These are phyloP conservation scores for Citrus glauca DNA, from an alignment of 345 rosid genomes.

Conservation along the genomic window DNA sequence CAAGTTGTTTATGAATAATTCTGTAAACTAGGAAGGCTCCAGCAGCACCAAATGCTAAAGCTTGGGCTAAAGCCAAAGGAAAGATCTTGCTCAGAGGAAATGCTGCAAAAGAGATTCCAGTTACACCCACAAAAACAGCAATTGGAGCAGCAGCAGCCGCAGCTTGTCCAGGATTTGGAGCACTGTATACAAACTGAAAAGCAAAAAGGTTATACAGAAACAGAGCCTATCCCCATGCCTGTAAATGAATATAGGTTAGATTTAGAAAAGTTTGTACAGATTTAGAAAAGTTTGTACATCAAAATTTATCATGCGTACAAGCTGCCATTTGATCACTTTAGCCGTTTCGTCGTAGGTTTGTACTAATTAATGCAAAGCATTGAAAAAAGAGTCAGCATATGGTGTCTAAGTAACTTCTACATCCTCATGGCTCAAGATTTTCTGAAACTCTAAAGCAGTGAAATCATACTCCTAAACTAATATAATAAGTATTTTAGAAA, in stretches of 20 bases:
- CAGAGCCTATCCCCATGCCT: not conserved
- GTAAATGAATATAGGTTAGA: not conserved
- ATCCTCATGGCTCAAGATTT: not conserved
- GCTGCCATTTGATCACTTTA: not conserved
- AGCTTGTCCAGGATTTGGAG: slow-evolving; percentile 93
- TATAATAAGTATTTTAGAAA: not conserved
- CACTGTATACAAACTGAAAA: slow-evolving; percentile 90
- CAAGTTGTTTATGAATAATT: slow-evolving; percentile 73
- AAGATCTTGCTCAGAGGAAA: slow-evolving; percentile 73
- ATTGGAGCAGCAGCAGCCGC: slow-evolving; percentile 85
- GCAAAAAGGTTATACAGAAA: slow-evolving; percentile 9
- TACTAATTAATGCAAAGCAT: not conserved
- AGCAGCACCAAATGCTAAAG: slow-evolving; percentile 72
- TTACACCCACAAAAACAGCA: slow-evolving; percentile 74
- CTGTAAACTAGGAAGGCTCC: slow-evolving; percentile 70
- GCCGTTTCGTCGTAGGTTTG: not conserved
- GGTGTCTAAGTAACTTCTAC: not conserved
- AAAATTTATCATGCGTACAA: not conserved
- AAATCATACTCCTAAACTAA: not conserved
- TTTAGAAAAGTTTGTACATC: not conserved
- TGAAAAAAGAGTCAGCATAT: not conserved
- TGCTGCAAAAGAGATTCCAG: slow-evolving; percentile 80
- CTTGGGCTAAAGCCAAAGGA: slow-evolving; percentile 60
- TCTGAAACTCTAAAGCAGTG: not conserved
- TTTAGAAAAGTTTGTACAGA: not conserved